These are phyloP conservation scores for Colletotrichum tanaceti DNA, from an alignment of 2,329 filamentous ascomycete genomes.

Conservation along the genomic window DNA sequence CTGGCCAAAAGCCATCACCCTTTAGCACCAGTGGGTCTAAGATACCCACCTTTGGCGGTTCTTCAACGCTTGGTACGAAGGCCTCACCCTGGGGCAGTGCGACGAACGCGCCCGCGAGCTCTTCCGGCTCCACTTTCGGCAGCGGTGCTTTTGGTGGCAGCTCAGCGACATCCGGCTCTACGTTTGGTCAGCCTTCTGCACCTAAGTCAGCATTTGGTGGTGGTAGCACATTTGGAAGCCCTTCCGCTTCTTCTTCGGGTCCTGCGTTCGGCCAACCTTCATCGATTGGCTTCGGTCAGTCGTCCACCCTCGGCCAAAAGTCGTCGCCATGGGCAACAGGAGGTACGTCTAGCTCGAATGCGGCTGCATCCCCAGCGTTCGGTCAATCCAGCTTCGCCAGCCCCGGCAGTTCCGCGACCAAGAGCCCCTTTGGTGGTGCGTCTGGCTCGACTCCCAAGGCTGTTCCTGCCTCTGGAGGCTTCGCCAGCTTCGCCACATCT, in stretches of 20 bases:
- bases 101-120: conserved; percentile 41
- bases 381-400: conserved; percentile 65
- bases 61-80: conserved; percentile 62
- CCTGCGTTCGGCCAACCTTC: conserved; percentile 53
- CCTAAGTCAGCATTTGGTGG: conserved; percentile 39
- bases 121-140: conserved; percentile 55
- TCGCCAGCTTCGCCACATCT: conserved; percentile 65
- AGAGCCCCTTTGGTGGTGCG: conserved; percentile 54
- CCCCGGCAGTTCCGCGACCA: conserved; percentile 51
- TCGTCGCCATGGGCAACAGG: conserved; percentile 65
- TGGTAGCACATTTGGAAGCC: conserved; percentile 25
- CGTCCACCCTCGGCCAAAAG: conserved; percentile 60
- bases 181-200: conserved; percentile 62
- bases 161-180: conserved; percentile 52
- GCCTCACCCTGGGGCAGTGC: conserved; percentile 62
- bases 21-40: conserved; percentile 45
- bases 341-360: conserved; percentile 48
- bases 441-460: conserved; percentile 44
- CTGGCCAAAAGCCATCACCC: conserved; percentile 44
- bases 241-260: conserved; percentile 45
- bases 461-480: conserved; percentile 53
- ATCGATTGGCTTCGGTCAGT: conserved; percentile 61
- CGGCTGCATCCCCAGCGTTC: conserved; percentile 59
- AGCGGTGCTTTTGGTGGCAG: conserved; percentile 57
- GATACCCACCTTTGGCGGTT: conserved; percentile 59